A percentile compares a stretch with the other conserved stretches of the same genome.
Conservation (phyloP, 495 filamentous ascomycete genomes). For the Neurospora tetraspora region DNA sequence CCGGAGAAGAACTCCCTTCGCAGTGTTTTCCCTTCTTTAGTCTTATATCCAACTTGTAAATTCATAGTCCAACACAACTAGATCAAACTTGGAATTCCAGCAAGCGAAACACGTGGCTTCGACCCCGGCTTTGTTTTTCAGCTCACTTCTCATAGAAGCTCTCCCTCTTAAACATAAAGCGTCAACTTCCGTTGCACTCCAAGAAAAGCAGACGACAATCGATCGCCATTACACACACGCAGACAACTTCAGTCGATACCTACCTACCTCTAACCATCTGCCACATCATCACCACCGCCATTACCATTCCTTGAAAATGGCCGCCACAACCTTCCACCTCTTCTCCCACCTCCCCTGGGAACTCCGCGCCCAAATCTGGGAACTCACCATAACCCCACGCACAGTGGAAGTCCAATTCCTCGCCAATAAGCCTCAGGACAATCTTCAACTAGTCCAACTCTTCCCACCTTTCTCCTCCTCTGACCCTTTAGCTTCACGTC, state of each 20-base stretch:
- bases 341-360: slow-evolving; percentile 12
- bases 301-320: background rate
- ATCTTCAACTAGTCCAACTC: no score
- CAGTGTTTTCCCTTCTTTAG: no score
- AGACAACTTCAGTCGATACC: background rate
- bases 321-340: background rate
- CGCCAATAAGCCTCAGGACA: no score
- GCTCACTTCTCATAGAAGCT: no score
- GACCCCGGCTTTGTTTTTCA: background rate
- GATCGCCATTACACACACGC: background rate
- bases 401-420: background rate
- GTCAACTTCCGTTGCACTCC: no score
- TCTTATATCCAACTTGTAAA: no score
- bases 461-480: background rate
- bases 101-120: background rate
- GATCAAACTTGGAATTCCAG: no score
- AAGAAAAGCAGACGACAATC: background rate
- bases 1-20: no score
- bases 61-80: no score
- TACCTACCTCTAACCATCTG: background rate
- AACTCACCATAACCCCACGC: background rate
- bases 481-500: background rate
- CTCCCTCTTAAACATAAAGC: background rate
- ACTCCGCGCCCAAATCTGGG: slow-evolving; percentile 14
- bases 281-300: background rate